Evolutionary conservation across 257 asterid species (phyloP).

Genomic region (Rehmannia glutinosa): DNA sequence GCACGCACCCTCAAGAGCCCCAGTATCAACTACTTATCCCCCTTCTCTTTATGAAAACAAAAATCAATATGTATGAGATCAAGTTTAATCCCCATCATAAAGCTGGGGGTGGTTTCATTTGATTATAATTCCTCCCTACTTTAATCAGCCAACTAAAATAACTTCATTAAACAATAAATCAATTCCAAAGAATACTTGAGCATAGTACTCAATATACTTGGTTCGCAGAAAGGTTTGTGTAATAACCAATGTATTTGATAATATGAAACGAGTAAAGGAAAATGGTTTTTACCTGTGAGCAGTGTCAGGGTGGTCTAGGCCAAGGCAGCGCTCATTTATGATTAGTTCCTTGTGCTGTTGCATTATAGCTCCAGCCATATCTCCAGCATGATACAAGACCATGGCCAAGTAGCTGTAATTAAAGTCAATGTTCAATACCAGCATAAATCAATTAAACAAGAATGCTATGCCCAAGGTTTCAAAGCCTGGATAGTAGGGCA

Average conservation of each 20-base stretch:
- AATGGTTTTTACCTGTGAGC: conserved; percentile 71
- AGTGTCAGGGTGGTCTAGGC: conserved; percentile 97
- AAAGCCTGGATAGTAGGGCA: background rate
- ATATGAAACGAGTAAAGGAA: conserved; percentile 4
- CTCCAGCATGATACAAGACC: conserved; percentile 99
- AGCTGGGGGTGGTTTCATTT: background rate
- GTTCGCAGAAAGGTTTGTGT: background rate
- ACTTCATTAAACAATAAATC: background rate
- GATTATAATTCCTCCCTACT: background rate
- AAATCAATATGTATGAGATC: too few relatives aligned
- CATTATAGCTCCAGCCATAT: conserved; percentile 94
- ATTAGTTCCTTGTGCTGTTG: conserved; percentile 98
- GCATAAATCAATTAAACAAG: background rate
- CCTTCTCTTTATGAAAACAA: too few relatives aligned
- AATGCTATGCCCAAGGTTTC: background rate
- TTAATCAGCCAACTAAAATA: background rate
- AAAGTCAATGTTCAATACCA: background rate
- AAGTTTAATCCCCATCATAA: too few relatives aligned
- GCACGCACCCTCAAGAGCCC: too few relatives aligned
- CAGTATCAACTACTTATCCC: too few relatives aligned
- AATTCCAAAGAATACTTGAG: background rate
- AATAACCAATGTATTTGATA: background rate
- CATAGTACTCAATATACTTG: background rate
- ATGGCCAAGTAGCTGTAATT: conserved; percentile 81
- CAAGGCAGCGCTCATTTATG: conserved; percentile 97